Evolutionary conservation across 148 eudicot species (phyloP).

Genomic region (Diospyros kaki): DNA sequence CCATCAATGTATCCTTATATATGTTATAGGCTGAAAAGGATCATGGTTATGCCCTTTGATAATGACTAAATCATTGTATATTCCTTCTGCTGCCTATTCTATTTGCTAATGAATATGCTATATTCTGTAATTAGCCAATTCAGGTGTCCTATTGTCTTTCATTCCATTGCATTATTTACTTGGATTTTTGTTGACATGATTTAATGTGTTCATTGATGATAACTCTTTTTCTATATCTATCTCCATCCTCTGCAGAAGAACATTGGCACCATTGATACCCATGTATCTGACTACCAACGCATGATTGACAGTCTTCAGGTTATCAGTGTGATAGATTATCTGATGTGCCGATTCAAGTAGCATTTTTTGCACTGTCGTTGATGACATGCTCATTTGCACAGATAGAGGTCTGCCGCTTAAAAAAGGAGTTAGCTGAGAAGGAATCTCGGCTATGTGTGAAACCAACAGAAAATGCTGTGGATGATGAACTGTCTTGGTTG

Average conservation of each 20-base stretch:
- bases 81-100: neutral
- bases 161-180: neutral
- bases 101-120: neutral
- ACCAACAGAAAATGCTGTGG: constrained; percentile 53
- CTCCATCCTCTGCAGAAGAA: constrained; percentile 50
- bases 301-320: constrained; percentile 89
- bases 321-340: constrained; percentile 10
- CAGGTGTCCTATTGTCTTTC: neutral
- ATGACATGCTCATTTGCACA: constrained; percentile 20
- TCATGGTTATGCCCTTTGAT: neutral
- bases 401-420: constrained; percentile 70
- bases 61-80: neutral
- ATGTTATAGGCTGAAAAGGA: neutral
- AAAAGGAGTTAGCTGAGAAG: constrained; percentile 66
- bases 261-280: constrained; percentile 61
- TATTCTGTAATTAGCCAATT: too few species aligned
- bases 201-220: neutral
- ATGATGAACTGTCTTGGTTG: constrained; percentile 74
- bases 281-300: constrained; percentile 80
- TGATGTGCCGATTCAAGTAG: constrained; percentile 8
- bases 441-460: constrained; percentile 56
- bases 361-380: constrained; percentile 1
- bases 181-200: neutral
- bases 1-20: neutral
- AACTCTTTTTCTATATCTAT: constrained; percentile 10